phyloP scores from a whole-genome alignment of 1,139 yeast genomes.

The Pichia sp. region DNA sequence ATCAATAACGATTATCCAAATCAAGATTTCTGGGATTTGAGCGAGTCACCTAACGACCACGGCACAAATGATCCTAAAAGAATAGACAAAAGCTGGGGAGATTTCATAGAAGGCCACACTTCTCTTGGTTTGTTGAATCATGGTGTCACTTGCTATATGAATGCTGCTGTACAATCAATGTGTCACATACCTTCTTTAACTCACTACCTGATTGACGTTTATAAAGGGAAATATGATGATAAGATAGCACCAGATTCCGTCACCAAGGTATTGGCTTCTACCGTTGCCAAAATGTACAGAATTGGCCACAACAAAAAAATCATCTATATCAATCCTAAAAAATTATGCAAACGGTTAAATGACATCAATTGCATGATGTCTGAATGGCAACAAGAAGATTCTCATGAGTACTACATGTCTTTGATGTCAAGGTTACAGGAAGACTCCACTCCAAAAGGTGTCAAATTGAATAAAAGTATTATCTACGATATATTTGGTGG shows the following conservation, averaged over 20 bases:
- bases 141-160: constrained; percentile 96
- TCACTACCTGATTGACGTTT: constrained; percentile 69
- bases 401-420: constrained; percentile 95
- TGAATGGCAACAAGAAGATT: constrained; percentile 96
- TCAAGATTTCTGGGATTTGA: constrained; percentile 44
- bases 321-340: constrained; percentile 64
- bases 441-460: constrained; percentile 86
- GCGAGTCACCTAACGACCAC: constrained; percentile 49
- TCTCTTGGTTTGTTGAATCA: constrained; percentile 84
- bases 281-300: constrained; percentile 65
- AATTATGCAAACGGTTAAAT: constrained; percentile 63
- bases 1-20: constrained; percentile 21
- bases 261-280: constrained; percentile 66
- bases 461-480: constrained; percentile 73
- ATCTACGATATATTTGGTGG: constrained; percentile 95
- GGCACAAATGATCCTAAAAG: constrained; percentile 56
- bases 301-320: constrained; percentile 35
- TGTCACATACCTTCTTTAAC: constrained; percentile 88
- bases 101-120: constrained; percentile 36
- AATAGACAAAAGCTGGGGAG: constrained; percentile 60
- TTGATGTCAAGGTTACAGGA: constrained; percentile 83
- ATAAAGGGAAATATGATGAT: constrained; percentile 45
- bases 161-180: constrained; percentile 88
- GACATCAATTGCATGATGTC: constrained; percentile 96
- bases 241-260: constrained; percentile 56